These are phyloP conservation scores for Syncephalastrum contaminatum DNA, from an alignment of 371 early-diverging fungal species.

Conservation along the genomic window DNA sequence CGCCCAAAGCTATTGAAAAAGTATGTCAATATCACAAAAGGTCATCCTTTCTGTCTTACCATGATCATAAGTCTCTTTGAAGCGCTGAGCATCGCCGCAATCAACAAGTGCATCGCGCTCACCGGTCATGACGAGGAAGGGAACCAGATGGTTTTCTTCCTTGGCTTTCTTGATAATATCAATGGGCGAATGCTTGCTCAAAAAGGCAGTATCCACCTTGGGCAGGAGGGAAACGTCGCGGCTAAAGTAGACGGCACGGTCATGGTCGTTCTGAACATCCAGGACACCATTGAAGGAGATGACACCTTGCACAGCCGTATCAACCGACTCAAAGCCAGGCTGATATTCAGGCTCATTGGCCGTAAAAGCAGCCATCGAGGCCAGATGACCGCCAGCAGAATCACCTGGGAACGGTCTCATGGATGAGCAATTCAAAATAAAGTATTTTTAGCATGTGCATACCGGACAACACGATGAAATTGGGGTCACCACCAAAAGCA, in stretches of 20 bases:
- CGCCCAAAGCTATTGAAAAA: slow-evolving; percentile 7
- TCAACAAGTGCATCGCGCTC: slow-evolving; percentile 34
- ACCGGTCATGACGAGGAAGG: slow-evolving; percentile 32
- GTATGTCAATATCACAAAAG: background rate
- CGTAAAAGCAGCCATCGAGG: slow-evolving; percentile 65
- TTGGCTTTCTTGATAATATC: slow-evolving; percentile 16
- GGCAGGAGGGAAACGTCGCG: slow-evolving; percentile 31
- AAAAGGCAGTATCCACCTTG: slow-evolving; percentile 35
- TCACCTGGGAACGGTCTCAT: slow-evolving; percentile 36
- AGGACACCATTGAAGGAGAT: slow-evolving; percentile 47
- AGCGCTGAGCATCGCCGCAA: slow-evolving; percentile 13
- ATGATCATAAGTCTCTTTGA: slow-evolving; percentile 28
- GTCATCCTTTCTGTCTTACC: slow-evolving; percentile 16
- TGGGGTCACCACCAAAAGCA: slow-evolving; percentile 70
- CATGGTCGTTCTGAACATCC: slow-evolving; percentile 31
- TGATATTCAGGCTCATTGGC: slow-evolving; percentile 62
- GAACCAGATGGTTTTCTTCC: slow-evolving; percentile 20
- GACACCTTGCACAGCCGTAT: slow-evolving; percentile 64
- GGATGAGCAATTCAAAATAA: background rate
- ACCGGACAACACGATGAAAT: slow-evolving; percentile 63
- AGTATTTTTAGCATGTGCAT: background rate
- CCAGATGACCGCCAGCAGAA: slow-evolving; percentile 71
- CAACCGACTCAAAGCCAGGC: slow-evolving; percentile 69
- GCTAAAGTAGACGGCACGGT: slow-evolving; percentile 30
- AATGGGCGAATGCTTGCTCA: slow-evolving; percentile 49